Percentiles rank a stretch among this genome's conserved stretches.
These are phyloP conservation scores for Psophocarpus tetragonolobus DNA, from an alignment of 306 rosid species.

Conservation along the genomic window DNA sequence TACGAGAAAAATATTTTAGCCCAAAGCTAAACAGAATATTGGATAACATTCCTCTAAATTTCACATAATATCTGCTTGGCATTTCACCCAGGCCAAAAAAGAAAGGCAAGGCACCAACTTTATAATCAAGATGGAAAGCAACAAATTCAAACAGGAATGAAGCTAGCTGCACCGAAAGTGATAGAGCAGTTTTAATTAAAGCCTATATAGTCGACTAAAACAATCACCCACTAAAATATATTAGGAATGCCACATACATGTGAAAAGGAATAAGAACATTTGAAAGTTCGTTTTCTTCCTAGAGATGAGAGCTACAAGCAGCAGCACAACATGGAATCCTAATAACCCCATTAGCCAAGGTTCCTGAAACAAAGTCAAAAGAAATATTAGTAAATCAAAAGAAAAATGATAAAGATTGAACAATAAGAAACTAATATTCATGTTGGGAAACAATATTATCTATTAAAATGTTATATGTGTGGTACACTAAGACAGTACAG, in stretches of 20 bases:
- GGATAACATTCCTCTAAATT: neutral
- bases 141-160: conserved; percentile 7
- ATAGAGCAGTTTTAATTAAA: neutral
- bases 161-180: conserved; percentile 14
- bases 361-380: conserved; percentile 56
- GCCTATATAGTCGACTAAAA: neutral
- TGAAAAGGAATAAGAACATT: conserved; percentile 74
- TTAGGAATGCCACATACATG: conserved; percentile 55
- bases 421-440: conserved; percentile 2
- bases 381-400: neutral
- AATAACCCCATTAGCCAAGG: conserved; percentile 77
- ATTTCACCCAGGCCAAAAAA: neutral
- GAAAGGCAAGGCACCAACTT: conserved; percentile 19
- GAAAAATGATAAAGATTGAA: conserved; percentile 5
- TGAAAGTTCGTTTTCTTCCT: conserved; percentile 84
- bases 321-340: conserved; percentile 54
- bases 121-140: conserved; percentile 5
- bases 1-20: neutral
- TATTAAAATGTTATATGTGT: neutral
- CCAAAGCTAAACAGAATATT: neutral
- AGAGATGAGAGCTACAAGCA: conserved; percentile 54
- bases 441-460: neutral
- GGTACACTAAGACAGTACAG: neutral
- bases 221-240: neutral
- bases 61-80: neutral